Base-by-base conservation (phyloP, 495 filamentous ascomycete species). In the Cairneyella variabilis region DNA sequence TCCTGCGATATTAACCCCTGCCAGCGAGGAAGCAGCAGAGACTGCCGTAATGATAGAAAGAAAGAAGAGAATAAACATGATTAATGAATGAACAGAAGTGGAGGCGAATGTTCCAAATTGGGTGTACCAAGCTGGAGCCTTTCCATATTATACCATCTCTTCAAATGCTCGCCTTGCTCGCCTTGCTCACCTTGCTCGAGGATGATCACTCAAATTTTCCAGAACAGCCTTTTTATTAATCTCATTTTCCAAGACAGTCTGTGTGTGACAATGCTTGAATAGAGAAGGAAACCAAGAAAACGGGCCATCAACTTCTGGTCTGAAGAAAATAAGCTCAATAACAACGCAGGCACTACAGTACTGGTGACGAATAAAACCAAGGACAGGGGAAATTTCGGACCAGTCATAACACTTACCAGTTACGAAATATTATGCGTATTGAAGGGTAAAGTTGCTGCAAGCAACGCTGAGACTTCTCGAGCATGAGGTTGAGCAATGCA, bases 1-100 rank as follows among this genome's bases (percentile, higher is more conserved):
- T 60, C 72, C 72, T 7, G 71, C 62, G 42, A 76, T 69, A 43
- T 69, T 66, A 18, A 73, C 64, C 23, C 74, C 74, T 51, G 40
- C 48, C 25, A 36, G 32, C 14, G 40, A 27, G 1, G 30, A 21
- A 26, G 48, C 39, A 39, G 27, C 36, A 10, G 48, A 32, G 17
- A 16, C 20, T 23, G 40, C 48, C 14, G 48, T 39, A 25, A 36
- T 22, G 32, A 51, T 39, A 16, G 36, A 6, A 26, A 10, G 28
- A 39, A 51, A 7, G 3, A 51, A 39, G 12, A 20, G 20, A 16
- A 48, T 22, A 20, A 7, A 23, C 1, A 21, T 1, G 1, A 3
- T 18, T 43, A 43, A 22, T 43, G 40, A 43, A 20, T 34, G 30
- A 34, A 14, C 30, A 34, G 30, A 8, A 8, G 30, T 34, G 30